These are phyloP conservation scores for Spergularia azorica DNA, from an alignment of 179 eudicot genomes.

Conservation along the genomic window DNA sequence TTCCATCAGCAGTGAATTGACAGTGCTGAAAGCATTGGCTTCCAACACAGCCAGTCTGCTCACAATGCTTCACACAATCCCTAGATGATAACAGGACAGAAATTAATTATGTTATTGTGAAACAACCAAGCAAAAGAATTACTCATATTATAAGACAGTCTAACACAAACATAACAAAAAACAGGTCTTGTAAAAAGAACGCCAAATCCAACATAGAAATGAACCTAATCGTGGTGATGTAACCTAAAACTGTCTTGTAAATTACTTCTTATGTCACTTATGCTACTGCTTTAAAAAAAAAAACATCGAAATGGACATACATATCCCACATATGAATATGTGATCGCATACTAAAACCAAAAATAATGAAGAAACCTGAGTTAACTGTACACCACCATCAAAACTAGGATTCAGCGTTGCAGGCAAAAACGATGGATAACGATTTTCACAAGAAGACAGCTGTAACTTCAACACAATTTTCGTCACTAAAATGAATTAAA, in stretches of 20 bases:
- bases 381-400: background rate
- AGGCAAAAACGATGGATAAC: background rate
- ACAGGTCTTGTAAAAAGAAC: background rate
- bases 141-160: background rate
- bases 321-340: too few relatives aligned
- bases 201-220: background rate
- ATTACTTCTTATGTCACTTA: too few relatives aligned
- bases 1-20: slow-evolving; percentile 57
- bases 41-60: slow-evolving; percentile 74
- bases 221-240: too few relatives aligned
- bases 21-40: slow-evolving; percentile 68
- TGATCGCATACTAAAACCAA: too few relatives aligned
- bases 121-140: background rate
- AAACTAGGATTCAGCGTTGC: background rate
- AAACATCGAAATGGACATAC: too few relatives aligned
- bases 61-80: slow-evolving; percentile 65
- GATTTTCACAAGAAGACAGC: background rate
- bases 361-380: too few relatives aligned
- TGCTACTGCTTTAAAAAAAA: too few relatives aligned
- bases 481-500: background rate
- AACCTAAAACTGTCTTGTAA: too few relatives aligned
- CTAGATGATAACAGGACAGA: slow-evolving; percentile 32
- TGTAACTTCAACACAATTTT: background rate
- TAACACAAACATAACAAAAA: background rate
- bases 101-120: background rate